Evolutionary conservation across 345 rosid genomes (phyloP).

Genomic region (Salix caprea): DNA sequence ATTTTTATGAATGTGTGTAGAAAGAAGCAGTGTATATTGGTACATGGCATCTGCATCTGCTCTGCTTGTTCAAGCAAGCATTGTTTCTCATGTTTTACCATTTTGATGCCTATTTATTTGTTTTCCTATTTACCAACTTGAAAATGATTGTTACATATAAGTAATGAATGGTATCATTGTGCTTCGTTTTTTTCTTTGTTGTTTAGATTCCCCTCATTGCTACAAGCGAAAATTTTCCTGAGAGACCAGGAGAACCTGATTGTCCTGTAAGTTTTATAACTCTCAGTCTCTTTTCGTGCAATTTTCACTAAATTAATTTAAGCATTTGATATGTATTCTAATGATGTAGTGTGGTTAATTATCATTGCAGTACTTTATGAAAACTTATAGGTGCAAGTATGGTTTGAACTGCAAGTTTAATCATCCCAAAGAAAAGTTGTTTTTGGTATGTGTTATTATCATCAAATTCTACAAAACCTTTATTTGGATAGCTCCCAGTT

Average conservation of each 20-base stretch:
- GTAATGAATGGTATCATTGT: background rate
- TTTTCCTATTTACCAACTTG: background rate
- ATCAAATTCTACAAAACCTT: background rate
- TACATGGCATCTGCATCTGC: background rate
- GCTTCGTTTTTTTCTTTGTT: constrained; percentile 11
- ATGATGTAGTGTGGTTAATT: constrained; percentile 8
- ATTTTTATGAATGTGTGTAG: background rate
- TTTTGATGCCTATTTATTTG: background rate
- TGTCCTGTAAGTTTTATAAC: constrained; percentile 68
- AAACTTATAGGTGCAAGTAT: constrained; percentile 92
- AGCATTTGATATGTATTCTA: constrained; percentile 17
- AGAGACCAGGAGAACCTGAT: constrained; percentile 86
- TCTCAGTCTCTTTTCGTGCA: constrained; percentile 3
- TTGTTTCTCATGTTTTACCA: background rate
- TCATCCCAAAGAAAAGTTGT: constrained; percentile 62
- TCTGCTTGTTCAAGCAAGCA: background rate
- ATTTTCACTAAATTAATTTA: constrained; percentile 9
- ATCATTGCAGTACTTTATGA: constrained; percentile 66
- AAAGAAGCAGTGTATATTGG: background rate
- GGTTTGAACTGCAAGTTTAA: constrained; percentile 88
- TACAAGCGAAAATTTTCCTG: constrained; percentile 59
- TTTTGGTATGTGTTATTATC: constrained; percentile 40
- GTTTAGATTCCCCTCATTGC: constrained; percentile 58
- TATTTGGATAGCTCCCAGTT: constrained; percentile 3
- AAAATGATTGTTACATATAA: background rate